phyloP scores from a whole-genome alignment of 441 rosid species.

The Eutrema salsugineum region DNA sequence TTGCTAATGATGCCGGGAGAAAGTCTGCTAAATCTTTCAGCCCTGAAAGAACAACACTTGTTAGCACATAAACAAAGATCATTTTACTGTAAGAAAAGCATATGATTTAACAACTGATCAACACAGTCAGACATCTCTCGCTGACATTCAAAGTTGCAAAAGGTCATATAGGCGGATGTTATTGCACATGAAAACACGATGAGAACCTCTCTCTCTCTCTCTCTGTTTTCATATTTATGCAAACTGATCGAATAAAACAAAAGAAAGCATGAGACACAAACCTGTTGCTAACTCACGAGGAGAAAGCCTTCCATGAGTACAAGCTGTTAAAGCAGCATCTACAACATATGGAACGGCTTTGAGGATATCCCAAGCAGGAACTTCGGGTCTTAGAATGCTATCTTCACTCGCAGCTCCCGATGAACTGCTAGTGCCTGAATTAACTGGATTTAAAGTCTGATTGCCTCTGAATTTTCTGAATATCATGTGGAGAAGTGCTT shows the following conservation, averaged over 20 bases:
- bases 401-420: conserved; percentile 65
- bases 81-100: not conserved
- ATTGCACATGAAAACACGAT: not conserved
- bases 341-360: conserved; percentile 77
- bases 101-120: not conserved
- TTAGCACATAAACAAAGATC: not conserved
- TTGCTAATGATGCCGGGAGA: conserved; percentile 69
- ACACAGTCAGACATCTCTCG: conserved; percentile 4
- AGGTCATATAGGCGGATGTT: not conserved
- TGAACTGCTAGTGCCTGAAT: conserved; percentile 66
- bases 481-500: conserved; percentile 64
- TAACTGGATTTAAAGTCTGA: conserved; percentile 53
- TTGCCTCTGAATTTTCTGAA: conserved; percentile 58
- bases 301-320: conserved; percentile 74
- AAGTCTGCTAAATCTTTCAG: conserved; percentile 74
- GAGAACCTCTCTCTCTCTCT: not conserved
- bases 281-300: conserved; percentile 85
- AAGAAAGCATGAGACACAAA: conserved; percentile 20
- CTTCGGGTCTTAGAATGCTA: conserved; percentile 44
- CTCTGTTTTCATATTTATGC: not conserved
- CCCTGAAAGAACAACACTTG: conserved; percentile 42
- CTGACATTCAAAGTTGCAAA: not conserved
- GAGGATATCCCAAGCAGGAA: conserved; percentile 83
- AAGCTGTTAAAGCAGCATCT: conserved; percentile 77
- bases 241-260: not conserved